Evolutionary conservation across 176 grass and related monocot genomes (phyloP).

Genomic region (Bonia amplexicaulis): DNA sequence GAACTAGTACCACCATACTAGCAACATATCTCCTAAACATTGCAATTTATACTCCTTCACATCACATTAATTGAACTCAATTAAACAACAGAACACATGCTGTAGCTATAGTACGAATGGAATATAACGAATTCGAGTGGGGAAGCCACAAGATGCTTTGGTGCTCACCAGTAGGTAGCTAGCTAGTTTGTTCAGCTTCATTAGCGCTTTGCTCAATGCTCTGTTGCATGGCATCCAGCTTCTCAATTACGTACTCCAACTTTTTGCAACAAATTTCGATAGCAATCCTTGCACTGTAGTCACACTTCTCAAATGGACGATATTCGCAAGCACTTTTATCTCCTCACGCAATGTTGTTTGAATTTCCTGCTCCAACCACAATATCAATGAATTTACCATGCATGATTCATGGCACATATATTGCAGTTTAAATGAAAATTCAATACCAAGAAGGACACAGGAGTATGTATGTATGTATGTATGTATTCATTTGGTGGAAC

Average conservation of each 20-base stretch:
- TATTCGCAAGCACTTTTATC: slow-evolving; percentile 88
- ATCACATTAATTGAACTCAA: background rate
- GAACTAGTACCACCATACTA: background rate
- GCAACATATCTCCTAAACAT: background rate
- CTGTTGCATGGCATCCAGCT: slow-evolving; percentile 72
- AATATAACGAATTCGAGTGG: background rate
- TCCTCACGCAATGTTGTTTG: slow-evolving; percentile 80
- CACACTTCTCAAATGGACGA: slow-evolving; percentile 88
- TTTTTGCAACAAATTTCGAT: slow-evolving; percentile 90
- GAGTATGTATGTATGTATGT: background rate
- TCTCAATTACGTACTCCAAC: slow-evolving; percentile 70
- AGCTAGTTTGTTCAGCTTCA: background rate
- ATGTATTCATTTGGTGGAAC: background rate
- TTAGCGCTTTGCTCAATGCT: slow-evolving; percentile 45
- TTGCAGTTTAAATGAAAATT: background rate
- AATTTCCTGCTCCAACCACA: slow-evolving; percentile 61
- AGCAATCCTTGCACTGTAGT: slow-evolving; percentile 81
- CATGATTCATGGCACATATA: background rate
- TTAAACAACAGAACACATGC: background rate
- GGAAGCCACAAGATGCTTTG: background rate
- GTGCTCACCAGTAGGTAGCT: background rate
- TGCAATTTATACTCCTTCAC: background rate
- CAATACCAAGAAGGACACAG: background rate
- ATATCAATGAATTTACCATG: background rate
- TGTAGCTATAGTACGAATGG: background rate